Percentiles rank a stretch among this genome's conserved stretches.
These are phyloP conservation scores for Aristolochia californica DNA, from an alignment of 164 flowering plant genomes.

Conservation along the genomic window DNA sequence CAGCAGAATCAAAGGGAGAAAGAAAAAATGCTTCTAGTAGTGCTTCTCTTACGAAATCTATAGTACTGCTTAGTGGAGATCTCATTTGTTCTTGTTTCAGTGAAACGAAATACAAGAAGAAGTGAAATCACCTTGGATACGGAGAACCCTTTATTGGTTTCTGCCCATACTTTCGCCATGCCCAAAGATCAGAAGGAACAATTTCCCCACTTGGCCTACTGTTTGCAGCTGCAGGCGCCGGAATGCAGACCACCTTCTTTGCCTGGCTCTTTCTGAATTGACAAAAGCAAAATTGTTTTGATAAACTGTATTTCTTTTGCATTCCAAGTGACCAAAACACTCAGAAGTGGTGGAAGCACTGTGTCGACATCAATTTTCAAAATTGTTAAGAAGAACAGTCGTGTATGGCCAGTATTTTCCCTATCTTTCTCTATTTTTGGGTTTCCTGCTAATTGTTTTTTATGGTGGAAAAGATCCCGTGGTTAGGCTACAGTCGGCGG, in stretches of 20 bases:
- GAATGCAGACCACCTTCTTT: constrained; percentile 88
- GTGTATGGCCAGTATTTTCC: not conserved
- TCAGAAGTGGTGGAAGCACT: too few relatives aligned
- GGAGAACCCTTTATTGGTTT: constrained; percentile 99
- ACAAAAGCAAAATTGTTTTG: not conserved
- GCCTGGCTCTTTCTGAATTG: constrained; percentile 66
- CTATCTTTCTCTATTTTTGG: not conserved
- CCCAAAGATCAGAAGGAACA: constrained; percentile 94
- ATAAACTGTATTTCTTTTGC: not conserved
- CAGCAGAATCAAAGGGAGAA: too few relatives aligned
- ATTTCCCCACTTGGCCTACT: constrained; percentile 68
- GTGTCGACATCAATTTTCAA: not conserved
- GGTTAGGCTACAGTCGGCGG: not conserved
- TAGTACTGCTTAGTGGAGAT: too few relatives aligned
- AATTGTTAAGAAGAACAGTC: not conserved
- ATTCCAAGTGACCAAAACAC: too few relatives aligned
- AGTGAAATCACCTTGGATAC: constrained; percentile 62
- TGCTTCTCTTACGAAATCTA: too few relatives aligned
- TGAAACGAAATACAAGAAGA: not conserved
- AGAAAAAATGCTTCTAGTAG: too few relatives aligned
- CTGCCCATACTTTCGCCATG: constrained; percentile 97
- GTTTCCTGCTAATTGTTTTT: not conserved
- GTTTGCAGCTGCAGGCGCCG: constrained; percentile 82
- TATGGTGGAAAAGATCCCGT: not conserved
- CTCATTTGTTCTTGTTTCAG: not conserved